Conservation (phyloP, 202 grass and related monocot genomes). For the Digitaria exilis region DNA sequence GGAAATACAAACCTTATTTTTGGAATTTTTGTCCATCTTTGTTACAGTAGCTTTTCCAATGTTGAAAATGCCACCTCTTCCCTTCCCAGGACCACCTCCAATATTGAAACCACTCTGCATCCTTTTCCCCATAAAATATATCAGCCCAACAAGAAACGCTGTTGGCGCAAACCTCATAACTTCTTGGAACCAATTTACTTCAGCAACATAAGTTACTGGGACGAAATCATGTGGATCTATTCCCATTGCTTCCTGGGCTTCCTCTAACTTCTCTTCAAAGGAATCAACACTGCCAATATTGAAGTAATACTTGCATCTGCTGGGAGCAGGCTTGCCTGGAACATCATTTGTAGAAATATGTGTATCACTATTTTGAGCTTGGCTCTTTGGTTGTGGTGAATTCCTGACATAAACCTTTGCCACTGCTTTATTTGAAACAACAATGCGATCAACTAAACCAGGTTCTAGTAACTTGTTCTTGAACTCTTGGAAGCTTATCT, state of each 20-base stretch:
- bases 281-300: conserved; percentile 98
- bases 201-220: conserved; percentile 91
- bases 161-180: conserved; percentile 90
- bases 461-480: conserved; percentile 95
- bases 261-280: conserved; percentile 97
- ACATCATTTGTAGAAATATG: conserved; percentile 46
- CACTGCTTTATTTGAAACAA: conserved; percentile 93
- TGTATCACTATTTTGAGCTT: conserved; percentile 54
- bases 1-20: conserved; percentile 79
- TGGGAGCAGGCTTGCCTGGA: conserved; percentile 52
- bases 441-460: conserved; percentile 92
- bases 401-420: conserved; percentile 88
- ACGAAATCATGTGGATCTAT: conserved; percentile 84
- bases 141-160: conserved; percentile 72
- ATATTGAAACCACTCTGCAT: conserved; percentile 94
- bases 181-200: conserved; percentile 91
- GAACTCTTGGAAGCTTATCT: conserved; percentile 99
- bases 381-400: conserved; percentile 46
- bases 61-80: conserved; percentile 88
- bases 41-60: conserved; percentile 94
- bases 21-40: conserved; percentile 97
- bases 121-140: conserved; percentile 88
- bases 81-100: conserved; percentile 82
- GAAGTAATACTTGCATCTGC: conserved; percentile 88
- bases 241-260: conserved; percentile 85